Evolutionary conservation across 1,284 basidiomycete genomes (phyloP), one percentile per base, ranked within the genome.

Genomic region (Malassezia yamatoensis): DNA sequence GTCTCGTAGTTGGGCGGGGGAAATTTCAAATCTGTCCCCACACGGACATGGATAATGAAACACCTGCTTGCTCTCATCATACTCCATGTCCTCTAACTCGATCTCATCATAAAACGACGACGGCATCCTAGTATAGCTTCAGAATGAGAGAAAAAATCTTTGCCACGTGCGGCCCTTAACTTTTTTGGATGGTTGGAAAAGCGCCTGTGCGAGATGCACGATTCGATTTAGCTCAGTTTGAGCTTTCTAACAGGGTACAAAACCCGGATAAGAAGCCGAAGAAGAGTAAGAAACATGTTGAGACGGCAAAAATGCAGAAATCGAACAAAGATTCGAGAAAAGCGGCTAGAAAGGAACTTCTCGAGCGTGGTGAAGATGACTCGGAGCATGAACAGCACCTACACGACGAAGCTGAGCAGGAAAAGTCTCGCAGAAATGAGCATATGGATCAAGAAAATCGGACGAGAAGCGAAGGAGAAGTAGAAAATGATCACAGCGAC

Each of bases 21-120:
- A 85, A 66, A 98, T 96, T 76, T 99, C 94, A 78, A 98, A 98
- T 38, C 90, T 84, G 78, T 98, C 94, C 21, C 93, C 93, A 73
- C 94, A 99, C 1, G 93, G 93, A 73, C 91, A 98, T 1, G 94
- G 94, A 76, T 93, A 96, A 78, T 96, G 90, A 91, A 74, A 74
- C 32, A 71, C 54, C 43, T 73, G 67, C 61, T 65, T 67, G 38
- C 57, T 64, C 43, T 65, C 64, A 49, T 74, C 72, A 49, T 66
- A 74, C 42, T 67, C 63, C 70, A 74, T 71, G 61, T 74, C 72
- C 58, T 74, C 72, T 12, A 74, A 62, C 61, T 74, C 72, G 39
- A 74, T 64, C 49, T 74, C 72, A 53, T 74, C 72, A 55, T 74
- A 74, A 53, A 47, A 66, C 4, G 66, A 60, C 44, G 42, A 13